A percentile compares a stretch with the other conserved stretches of the same genome.
Conservation (phyloP, 1,139 yeast species). For the Yamadazyma diddensiae region DNA sequence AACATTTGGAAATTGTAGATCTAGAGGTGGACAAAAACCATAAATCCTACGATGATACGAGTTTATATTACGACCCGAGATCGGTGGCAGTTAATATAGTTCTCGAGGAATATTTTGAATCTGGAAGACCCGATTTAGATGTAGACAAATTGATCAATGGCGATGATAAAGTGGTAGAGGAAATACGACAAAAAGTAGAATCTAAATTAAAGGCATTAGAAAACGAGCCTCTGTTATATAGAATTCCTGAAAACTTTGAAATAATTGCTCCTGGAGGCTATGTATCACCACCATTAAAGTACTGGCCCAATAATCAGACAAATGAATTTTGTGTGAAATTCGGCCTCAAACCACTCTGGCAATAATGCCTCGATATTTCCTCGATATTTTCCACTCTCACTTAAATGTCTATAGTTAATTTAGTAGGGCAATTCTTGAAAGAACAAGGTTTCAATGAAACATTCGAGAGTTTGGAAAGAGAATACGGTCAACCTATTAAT, state of each 20-base stretch:
- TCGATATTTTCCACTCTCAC: background rate
- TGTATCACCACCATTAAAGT: conserved; percentile 19
- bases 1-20: conserved; percentile 10
- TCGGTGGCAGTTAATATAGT: conserved; percentile 47
- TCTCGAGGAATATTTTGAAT: conserved; percentile 28
- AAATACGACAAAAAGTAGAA: conserved; percentile 17
- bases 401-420: conserved; percentile 20
- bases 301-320: conserved; percentile 41
- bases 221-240: conserved; percentile 13
- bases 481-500: conserved; percentile 36
- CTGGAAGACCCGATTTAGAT: conserved; percentile 6
- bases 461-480: conserved; percentile 45
- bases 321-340: conserved; percentile 21
- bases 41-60: conserved; percentile 6
- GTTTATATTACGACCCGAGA: conserved; percentile 42
- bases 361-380: too few species aligned
- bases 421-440: conserved; percentile 57
- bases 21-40: conserved; percentile 11
- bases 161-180: conserved; percentile 1
- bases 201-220: conserved; percentile 18
- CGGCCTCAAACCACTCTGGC: too few species aligned
- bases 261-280: conserved; percentile 27
- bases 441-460: conserved; percentile 46
- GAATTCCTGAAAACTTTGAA: conserved; percentile 26
- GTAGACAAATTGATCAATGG: conserved; percentile 2